Conservation (phyloP, 495 filamentous ascomycete species). For the Talaromyces proteolyticus region DNA sequence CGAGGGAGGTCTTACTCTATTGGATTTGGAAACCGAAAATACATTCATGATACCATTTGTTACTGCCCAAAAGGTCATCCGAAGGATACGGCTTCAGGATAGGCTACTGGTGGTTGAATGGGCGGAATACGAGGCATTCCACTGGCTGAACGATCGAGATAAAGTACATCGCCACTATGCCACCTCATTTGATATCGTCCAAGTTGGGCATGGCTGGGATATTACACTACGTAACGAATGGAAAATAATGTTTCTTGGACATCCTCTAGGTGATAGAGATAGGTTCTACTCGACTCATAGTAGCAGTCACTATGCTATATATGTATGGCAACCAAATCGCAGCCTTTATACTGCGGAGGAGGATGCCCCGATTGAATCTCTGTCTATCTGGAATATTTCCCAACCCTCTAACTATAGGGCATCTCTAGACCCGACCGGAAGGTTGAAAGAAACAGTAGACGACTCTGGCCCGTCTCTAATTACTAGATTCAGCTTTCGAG, state of each 20-base stretch:
- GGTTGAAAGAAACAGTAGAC: slow-evolving; percentile 23
- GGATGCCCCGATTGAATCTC: slow-evolving; percentile 53
- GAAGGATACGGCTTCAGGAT: slow-evolving; percentile 51
- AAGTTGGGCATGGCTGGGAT: slow-evolving; percentile 28
- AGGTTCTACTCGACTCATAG: slow-evolving; percentile 63
- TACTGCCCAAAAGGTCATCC: slow-evolving; percentile 45
- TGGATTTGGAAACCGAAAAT: slow-evolving; percentile 45
- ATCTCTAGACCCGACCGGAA: slow-evolving; percentile 46
- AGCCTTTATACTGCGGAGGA: slow-evolving; percentile 50
- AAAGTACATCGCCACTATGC: slow-evolving; percentile 59
- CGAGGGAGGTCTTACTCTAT: slow-evolving; percentile 38
- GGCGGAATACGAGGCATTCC: slow-evolving; percentile 53
- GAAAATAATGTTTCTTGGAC: slow-evolving; percentile 59
- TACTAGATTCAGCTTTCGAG: slow-evolving; percentile 46
- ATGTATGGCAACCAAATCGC: slow-evolving; percentile 61
- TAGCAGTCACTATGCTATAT: slow-evolving; percentile 57
- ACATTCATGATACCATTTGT: slow-evolving; percentile 50
- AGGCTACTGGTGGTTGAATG: slow-evolving; percentile 58
- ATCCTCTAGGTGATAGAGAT: slow-evolving; percentile 52
- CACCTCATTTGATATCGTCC: slow-evolving; percentile 50
- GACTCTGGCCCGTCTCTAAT: slow-evolving; percentile 44
- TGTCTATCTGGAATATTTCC: slow-evolving; percentile 65
- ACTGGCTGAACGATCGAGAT: slow-evolving; percentile 52
- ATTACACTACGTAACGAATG: slow-evolving; percentile 59
- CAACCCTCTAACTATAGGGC: slow-evolving; percentile 47